These are phyloP conservation scores for Senna tora DNA, from an alignment of 306 rosid genomes.

Conservation along the genomic window DNA sequence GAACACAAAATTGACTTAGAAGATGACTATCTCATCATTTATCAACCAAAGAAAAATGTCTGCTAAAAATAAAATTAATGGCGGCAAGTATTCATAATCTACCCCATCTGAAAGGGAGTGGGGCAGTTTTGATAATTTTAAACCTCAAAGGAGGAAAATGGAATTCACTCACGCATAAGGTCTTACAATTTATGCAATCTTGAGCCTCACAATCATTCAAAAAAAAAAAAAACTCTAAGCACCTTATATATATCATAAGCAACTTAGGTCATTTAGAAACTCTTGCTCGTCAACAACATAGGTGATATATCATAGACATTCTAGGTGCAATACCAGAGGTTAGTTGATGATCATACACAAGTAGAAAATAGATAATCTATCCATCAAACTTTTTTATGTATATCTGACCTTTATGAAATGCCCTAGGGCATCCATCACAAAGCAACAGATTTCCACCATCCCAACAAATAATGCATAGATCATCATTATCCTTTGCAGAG, in stretches of 20 bases:
- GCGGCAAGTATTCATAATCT: not conserved
- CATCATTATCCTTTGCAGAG: constrained; percentile 87
- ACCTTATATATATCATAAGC: not conserved
- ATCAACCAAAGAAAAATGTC: constrained; percentile 20
- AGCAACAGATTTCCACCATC: constrained; percentile 96
- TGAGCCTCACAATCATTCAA: not conserved
- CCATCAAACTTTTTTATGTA: constrained; percentile 28
- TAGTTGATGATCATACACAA: constrained; percentile 30
- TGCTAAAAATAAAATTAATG: not conserved
- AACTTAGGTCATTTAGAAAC: constrained; percentile 23
- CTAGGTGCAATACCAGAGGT: constrained; percentile 14
- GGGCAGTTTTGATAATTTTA: not conserved
- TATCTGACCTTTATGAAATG: constrained; percentile 89
- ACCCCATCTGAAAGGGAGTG: not conserved
- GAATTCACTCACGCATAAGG: constrained; percentile 1
- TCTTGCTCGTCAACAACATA: constrained; percentile 7
- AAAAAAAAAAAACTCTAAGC: constrained; percentile 10
- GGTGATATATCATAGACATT: not conserved
- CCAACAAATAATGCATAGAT: constrained; percentile 84
- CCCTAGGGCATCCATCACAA: constrained; percentile 98
- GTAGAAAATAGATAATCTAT: constrained; percentile 27
- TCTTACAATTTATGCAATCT: constrained; percentile 21
- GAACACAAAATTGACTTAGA: constrained; percentile 31
- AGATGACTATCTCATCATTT: constrained; percentile 31
- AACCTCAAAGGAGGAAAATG: not conserved